Base-by-base conservation (phyloP, 768 basidiomycete species). In the Candolleomyces efflorescens region DNA sequence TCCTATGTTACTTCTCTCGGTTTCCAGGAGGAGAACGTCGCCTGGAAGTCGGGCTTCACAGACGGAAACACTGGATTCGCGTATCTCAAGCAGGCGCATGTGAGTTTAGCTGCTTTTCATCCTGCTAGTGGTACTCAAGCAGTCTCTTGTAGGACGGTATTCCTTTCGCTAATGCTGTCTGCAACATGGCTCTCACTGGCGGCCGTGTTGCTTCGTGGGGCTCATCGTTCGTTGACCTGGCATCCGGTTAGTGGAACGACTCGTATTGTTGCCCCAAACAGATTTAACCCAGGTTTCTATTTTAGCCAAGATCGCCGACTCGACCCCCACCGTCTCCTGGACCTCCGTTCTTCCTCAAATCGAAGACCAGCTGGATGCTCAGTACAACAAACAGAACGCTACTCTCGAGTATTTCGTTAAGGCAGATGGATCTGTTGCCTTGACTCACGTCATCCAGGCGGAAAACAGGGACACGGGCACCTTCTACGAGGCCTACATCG, bases 401-500 rank as follows among this genome's bases (percentile, higher is more conserved):
- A 65, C 75, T 1, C 62, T 79, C 44, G 79, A 80, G 63, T 82
- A 73, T 61, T 66, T 78, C 38, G 74, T 68, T 24, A 69, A 68
- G 61, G 66, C 73, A 15, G 75, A 77, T 62, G 71, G 71, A 17
- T 67, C 68, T n/a, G 67, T 70, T 24, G 70, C 66, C 27, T 73
- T 82, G 26, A 71, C 75, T 17, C 74, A 80, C 60, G 74, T 74
- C 46, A 54, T 76, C 20, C 74, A 76, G 56, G 65, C 74, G 32
- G 66, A 69, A 61, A 71, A 73, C 62, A 59, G 65, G 3, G 59
- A 64, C 5, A 66, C 66, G 9, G 69, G 80, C 54, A 72, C 77
- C n/a, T 85, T 81, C 81, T 77, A 74, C 60, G 82, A 86, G 68
- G 83, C 82, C 3, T 82, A 79, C 60, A 76, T 85, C 57, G 82